Percentiles rank a stretch among this genome's conserved stretches.
Evolutionary conservation across 1,139 yeast genomes (phyloP).

Genomic region (Scheffersomyces segobiensis): DNA sequence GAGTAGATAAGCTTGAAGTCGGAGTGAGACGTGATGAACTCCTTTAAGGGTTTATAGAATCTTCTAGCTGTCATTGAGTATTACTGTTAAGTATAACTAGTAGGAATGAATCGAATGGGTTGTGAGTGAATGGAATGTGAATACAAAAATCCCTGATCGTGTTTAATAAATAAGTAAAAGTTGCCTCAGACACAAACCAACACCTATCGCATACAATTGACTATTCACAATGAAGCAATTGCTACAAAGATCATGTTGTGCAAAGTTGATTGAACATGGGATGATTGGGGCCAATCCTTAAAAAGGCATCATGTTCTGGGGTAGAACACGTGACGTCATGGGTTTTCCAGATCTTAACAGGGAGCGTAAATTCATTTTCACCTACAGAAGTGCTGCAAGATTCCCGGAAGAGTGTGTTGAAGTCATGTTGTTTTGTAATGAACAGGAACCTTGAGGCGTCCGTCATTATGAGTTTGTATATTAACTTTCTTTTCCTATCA

Average conservation of each 20-base stretch:
- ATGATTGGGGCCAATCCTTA: neutral
- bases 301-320: neutral
- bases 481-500: neutral
- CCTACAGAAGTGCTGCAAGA: neutral
- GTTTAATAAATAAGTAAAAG: neutral
- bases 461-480: neutral
- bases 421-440: neutral
- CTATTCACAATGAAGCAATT: neutral
- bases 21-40: conserved; percentile 20
- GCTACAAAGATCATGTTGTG: neutral
- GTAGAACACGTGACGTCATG: neutral
- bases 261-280: neutral
- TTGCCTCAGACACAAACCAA: neutral
- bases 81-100: neutral
- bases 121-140: neutral
- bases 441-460: neutral
- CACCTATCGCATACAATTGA: neutral
- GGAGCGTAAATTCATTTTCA: neutral
- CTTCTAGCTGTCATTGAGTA: conserved; percentile 1
- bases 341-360: neutral
- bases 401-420: neutral
- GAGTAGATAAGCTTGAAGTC: conserved; percentile 29
- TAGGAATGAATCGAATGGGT: neutral
- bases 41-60: conserved; percentile 12
- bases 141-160: neutral